Conservation (phyloP, 2,329 filamentous ascomycete genomes). For the Penicillium hesseltinei region DNA sequence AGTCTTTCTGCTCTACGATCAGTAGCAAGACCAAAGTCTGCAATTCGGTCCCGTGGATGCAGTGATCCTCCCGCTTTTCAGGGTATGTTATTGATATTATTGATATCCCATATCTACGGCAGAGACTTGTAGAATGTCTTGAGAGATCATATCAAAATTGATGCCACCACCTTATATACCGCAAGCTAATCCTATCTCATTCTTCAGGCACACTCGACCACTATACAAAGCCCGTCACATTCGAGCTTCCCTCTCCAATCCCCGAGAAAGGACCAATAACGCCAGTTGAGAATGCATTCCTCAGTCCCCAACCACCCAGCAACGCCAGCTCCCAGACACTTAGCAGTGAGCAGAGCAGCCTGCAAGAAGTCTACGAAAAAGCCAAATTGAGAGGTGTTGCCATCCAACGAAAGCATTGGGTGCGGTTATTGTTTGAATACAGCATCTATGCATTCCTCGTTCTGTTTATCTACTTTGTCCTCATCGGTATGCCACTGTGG, state of each 20-base stretch:
- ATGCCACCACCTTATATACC: background rate
- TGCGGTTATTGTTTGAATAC: conserved; percentile 41
- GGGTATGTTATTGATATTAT: background rate
- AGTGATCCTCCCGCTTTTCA: conserved; percentile 4
- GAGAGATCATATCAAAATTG: background rate
- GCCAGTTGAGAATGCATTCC: conserved; percentile 12
- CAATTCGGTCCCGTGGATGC: conserved; percentile 7
- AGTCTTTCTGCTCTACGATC: conserved; percentile 15
- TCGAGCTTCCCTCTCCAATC: conserved; percentile 3
- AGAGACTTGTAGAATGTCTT: background rate
- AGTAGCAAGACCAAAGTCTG: conserved; percentile 7
- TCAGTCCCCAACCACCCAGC: conserved; percentile 10
- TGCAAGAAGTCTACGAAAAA: conserved; percentile 22
- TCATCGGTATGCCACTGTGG: conserved; percentile 49
- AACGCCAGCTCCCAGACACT: conserved; percentile 5
- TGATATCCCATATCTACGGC: background rate
- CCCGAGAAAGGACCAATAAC: conserved; percentile 17
- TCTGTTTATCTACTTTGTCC: conserved; percentile 47
- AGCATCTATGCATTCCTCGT: conserved; percentile 38
- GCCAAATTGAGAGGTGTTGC: conserved; percentile 21
- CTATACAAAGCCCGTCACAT: conserved; percentile 1
- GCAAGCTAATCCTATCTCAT: background rate
- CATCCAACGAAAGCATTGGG: conserved; percentile 30
- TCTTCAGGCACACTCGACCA: background rate
- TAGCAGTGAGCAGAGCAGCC: conserved; percentile 11